phyloP scores from a whole-genome alignment of 2,329 filamentous ascomycete genomes.

The Cryphonectria naterciae region DNA sequence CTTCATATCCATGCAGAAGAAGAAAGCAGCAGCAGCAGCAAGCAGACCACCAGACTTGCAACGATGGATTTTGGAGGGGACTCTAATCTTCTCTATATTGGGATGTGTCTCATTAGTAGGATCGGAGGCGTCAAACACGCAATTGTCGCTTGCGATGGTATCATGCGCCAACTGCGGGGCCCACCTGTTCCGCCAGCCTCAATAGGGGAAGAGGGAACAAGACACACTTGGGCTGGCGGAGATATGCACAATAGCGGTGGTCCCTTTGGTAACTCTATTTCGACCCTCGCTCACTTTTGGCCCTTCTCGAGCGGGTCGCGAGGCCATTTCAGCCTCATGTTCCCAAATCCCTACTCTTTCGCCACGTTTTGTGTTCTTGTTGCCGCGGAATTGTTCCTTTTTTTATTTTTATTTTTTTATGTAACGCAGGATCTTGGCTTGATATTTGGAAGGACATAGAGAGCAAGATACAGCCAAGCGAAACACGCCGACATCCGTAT shows the following conservation, averaged over 20 bases:
- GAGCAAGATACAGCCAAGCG: neutral
- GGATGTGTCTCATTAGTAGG: constrained; percentile 14
- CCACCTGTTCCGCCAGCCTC: constrained; percentile 19
- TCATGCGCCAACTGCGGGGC: constrained; percentile 28
- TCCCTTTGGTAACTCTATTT: constrained; percentile 22
- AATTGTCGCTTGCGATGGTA: constrained; percentile 30
- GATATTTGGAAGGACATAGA: neutral
- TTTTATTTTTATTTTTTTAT: neutral
- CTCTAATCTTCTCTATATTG: constrained; percentile 24
- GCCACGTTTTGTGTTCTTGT: neutral
- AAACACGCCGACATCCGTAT: neutral
- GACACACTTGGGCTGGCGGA: constrained; percentile 4
- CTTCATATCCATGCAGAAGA: neutral
- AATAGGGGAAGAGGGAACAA: constrained; percentile 13
- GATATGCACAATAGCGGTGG: constrained; percentile 29
- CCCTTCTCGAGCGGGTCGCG: constrained; percentile 17
- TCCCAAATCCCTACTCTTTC: neutral
- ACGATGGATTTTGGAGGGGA: neutral
- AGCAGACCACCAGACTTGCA: neutral
- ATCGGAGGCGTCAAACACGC: constrained; percentile 25
- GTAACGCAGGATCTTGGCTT: neutral
- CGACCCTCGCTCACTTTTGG: constrained; percentile 10
- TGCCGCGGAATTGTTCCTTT: neutral
- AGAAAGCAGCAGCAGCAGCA: neutral
- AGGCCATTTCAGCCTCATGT: constrained; percentile 18